Percentiles rank a stretch among this genome's conserved stretches.
phyloP scores from a whole-genome alignment of 2,329 filamentous ascomycete species.

The Colletotrichum sojae region DNA sequence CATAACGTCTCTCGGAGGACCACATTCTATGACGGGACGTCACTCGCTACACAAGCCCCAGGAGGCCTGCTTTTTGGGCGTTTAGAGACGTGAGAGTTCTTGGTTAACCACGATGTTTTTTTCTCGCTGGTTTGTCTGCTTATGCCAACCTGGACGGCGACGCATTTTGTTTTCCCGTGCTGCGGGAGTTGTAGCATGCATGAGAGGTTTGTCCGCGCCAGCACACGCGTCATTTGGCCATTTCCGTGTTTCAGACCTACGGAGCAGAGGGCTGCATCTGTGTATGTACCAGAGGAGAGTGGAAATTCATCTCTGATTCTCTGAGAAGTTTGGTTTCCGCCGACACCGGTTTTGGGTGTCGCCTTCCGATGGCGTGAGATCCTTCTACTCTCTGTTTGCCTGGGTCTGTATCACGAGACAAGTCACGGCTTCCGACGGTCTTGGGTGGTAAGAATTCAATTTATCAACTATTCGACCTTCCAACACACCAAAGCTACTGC shows the following conservation, averaged over 20 bases:
- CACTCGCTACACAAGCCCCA: conserved; percentile 28
- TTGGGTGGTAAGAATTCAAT: background rate
- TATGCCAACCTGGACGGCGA: conserved; percentile 21
- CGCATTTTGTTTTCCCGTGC: conserved; percentile 26
- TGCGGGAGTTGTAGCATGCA: conserved; percentile 23
- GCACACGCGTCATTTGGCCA: conserved; percentile 10
- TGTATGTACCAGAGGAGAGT: conserved; percentile 36
- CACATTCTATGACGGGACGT: conserved; percentile 14
- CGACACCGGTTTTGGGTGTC: background rate
- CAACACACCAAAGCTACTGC: background rate
- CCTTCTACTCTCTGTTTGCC: background rate
- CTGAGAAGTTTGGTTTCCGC: conserved; percentile 2
- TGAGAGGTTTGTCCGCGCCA: background rate
- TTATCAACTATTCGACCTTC: background rate
- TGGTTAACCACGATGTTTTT: conserved; percentile 18
- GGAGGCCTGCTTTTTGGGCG: conserved; percentile 11
- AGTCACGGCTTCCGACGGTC: background rate
- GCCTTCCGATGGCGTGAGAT: background rate
- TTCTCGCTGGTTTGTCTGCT: conserved; percentile 26
- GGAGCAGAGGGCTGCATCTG: conserved; percentile 21
- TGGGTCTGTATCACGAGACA: background rate
- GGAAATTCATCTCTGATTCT: conserved; percentile 33
- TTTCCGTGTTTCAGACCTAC: conserved; percentile 1
- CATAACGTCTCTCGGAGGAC: conserved; percentile 13
- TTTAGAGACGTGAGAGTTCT: conserved; percentile 24